Conservation (phyloP, 2,329 filamentous ascomycete genomes). For the Fusarium beomiforme region DNA sequence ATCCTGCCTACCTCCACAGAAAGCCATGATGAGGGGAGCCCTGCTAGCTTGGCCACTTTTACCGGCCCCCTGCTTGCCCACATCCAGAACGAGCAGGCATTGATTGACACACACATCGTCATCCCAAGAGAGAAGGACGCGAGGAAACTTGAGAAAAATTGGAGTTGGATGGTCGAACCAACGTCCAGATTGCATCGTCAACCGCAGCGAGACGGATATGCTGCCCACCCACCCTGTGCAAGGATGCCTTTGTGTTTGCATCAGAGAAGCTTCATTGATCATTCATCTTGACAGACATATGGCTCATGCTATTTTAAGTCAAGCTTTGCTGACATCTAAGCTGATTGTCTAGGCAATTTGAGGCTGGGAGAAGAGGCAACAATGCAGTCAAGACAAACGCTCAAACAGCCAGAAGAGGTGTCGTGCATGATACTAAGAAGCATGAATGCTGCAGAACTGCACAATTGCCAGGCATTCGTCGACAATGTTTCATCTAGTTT, state of each 20-base stretch:
- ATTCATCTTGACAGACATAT: slow-evolving; percentile 12
- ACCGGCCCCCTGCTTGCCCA: slow-evolving; percentile 22
- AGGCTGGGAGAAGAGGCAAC: slow-evolving; percentile 21
- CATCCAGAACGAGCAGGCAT: slow-evolving; percentile 9
- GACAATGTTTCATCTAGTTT: slow-evolving; percentile 16
- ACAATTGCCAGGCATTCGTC: slow-evolving; percentile 1
- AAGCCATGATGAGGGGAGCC: slow-evolving; percentile 23
- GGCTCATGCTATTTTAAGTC: background rate
- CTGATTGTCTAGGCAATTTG: background rate
- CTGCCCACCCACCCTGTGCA: slow-evolving; percentile 22
- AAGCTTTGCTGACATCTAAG: slow-evolving; percentile 2
- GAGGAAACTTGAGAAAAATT: slow-evolving; percentile 2
- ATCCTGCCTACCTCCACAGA: slow-evolving; percentile 39
- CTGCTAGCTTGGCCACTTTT: slow-evolving; percentile 13
- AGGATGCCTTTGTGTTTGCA: slow-evolving; percentile 27
- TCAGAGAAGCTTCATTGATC: slow-evolving; percentile 1
- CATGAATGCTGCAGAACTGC: slow-evolving; percentile 1
- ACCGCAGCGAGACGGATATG: slow-evolving; percentile 34
- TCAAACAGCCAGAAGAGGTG: slow-evolving; percentile 5
- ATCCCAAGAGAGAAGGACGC: slow-evolving; percentile 5
- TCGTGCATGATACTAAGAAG: slow-evolving; percentile 11
- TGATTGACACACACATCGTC: slow-evolving; percentile 4
- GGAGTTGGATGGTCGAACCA: slow-evolving; percentile 10
- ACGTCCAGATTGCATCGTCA: slow-evolving; percentile 19
- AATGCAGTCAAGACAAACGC: background rate